Conservation (phyloP, 2,329 filamentous ascomycete genomes). For the Nannizziopsis barbatae region DNA sequence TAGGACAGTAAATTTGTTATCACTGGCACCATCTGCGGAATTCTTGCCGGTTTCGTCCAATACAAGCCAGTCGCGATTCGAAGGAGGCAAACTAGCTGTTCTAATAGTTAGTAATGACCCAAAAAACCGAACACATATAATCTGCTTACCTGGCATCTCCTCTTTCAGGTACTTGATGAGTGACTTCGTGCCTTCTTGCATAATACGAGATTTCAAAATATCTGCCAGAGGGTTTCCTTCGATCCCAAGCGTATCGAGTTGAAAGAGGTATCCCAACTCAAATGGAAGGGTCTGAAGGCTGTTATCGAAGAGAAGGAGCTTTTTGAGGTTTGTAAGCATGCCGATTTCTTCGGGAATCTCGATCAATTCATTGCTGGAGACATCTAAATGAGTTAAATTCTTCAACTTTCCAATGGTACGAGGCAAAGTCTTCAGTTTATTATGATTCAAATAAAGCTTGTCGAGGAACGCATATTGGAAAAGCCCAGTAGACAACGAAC, state of each 20-base stretch:
- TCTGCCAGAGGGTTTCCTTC: slow-evolving; percentile 79
- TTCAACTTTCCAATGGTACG: slow-evolving; percentile 70
- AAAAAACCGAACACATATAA: slow-evolving; percentile 16
- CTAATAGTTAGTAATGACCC: not conserved
- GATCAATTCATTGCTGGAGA: slow-evolving; percentile 75
- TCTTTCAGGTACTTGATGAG: slow-evolving; percentile 76
- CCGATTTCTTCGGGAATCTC: slow-evolving; percentile 82
- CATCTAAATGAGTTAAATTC: slow-evolving; percentile 69
- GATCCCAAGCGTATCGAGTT: slow-evolving; percentile 78
- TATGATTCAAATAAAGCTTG: slow-evolving; percentile 87
- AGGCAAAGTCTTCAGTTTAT: slow-evolving; percentile 74
- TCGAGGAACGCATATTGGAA: slow-evolving; percentile 84
- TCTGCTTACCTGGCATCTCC: slow-evolving; percentile 62
- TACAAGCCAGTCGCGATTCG: slow-evolving; percentile 65
- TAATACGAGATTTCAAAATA: slow-evolving; percentile 66
- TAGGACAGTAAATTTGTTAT: slow-evolving; percentile 65
- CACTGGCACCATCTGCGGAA: slow-evolving; percentile 40
- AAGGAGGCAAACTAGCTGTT: slow-evolving; percentile 64
- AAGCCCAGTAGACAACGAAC: slow-evolving; percentile 64
- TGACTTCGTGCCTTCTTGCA: slow-evolving; percentile 76
- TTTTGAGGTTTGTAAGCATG: slow-evolving; percentile 88
- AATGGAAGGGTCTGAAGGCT: slow-evolving; percentile 68
- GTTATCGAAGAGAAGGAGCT: slow-evolving; percentile 82
- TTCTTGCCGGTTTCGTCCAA: slow-evolving; percentile 45
- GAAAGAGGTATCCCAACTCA: slow-evolving; percentile 79